These are phyloP conservation scores for Brassica incana DNA, from an alignment of 345 rosid species.

Conservation along the genomic window DNA sequence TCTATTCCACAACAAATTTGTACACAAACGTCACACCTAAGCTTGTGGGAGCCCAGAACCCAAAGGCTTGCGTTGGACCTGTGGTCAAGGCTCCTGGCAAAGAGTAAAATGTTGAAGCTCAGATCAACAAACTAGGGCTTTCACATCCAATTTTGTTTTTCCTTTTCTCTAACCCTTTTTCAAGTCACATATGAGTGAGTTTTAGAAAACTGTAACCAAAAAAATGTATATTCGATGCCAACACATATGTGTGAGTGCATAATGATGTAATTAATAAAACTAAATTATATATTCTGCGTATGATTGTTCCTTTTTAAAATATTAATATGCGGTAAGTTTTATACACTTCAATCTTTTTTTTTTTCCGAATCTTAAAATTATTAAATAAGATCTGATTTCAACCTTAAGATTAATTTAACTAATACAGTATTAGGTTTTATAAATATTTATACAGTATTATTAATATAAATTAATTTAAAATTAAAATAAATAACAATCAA, in stretches of 20 bases:
- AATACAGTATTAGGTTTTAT: background rate
- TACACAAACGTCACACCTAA: constrained; percentile 43
- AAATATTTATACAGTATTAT: too few relatives aligned
- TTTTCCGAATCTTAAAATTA: too few relatives aligned
- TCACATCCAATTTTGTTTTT: background rate
- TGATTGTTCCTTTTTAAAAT: background rate
- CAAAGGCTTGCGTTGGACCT: constrained; percentile 36
- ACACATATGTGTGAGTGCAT: background rate
- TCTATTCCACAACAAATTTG: too few relatives aligned
- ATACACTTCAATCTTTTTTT: background rate
- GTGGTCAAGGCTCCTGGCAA: background rate
- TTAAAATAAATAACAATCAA: too few relatives aligned
- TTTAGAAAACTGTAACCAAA: background rate
- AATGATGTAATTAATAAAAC: background rate
- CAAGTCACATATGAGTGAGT: background rate
- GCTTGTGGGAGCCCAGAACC: constrained; percentile 32
- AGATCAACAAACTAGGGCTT: background rate
- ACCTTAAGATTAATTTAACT: too few relatives aligned
- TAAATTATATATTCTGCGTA: background rate
- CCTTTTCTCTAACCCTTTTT: background rate
- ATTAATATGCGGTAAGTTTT: background rate
- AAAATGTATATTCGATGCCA: constrained; percentile 11
- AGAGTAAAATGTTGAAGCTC: background rate
- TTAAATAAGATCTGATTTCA: too few relatives aligned
- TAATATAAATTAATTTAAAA: too few relatives aligned